These are phyloP conservation scores for Penicillium sp. DNA, from an alignment of 2,329 filamentous ascomycete species.

Conservation along the genomic window DNA sequence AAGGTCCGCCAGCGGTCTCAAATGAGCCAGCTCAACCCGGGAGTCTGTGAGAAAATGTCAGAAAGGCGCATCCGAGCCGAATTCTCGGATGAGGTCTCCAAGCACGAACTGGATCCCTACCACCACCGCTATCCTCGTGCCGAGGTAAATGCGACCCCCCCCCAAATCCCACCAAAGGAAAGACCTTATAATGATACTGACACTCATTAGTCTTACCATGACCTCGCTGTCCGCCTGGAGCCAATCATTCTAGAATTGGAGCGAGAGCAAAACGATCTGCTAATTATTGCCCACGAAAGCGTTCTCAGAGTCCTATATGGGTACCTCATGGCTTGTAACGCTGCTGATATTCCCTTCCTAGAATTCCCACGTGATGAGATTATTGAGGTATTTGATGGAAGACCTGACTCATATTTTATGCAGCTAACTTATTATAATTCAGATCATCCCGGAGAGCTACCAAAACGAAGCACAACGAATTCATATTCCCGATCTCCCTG, in stretches of 20 bases:
- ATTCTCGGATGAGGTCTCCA: constrained; percentile 87
- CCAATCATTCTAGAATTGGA: constrained; percentile 97
- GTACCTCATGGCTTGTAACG: constrained; percentile 97
- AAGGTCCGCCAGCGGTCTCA: constrained; percentile 89
- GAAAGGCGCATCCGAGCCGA: constrained; percentile 76
- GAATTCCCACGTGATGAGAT: constrained; percentile 96
- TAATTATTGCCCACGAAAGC: constrained; percentile 97
- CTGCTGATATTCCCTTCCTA: constrained; percentile 87
- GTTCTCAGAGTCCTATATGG: constrained; percentile 96
- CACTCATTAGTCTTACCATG: constrained; percentile 79
- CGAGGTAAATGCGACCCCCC: constrained; percentile 61
- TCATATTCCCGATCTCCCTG: constrained; percentile 70
- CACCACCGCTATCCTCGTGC: constrained; percentile 94
- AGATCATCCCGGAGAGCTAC: constrained; percentile 94
- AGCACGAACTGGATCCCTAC: constrained; percentile 93
- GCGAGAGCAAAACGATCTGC: constrained; percentile 92
- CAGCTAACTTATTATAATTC: constrained; percentile 14
- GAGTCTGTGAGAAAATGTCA: constrained; percentile 91
- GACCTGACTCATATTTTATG: not conserved
- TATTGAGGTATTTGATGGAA: constrained; percentile 65
- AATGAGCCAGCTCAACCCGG: constrained; percentile 96
- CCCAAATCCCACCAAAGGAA: not conserved
- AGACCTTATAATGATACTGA: constrained; percentile 1
- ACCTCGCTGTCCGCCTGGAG: constrained; percentile 94
- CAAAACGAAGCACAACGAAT: constrained; percentile 94